These are phyloP conservation scores for Tricholoma hemisulphureum DNA, from an alignment of 768 basidiomycete species.

Conservation along the genomic window DNA sequence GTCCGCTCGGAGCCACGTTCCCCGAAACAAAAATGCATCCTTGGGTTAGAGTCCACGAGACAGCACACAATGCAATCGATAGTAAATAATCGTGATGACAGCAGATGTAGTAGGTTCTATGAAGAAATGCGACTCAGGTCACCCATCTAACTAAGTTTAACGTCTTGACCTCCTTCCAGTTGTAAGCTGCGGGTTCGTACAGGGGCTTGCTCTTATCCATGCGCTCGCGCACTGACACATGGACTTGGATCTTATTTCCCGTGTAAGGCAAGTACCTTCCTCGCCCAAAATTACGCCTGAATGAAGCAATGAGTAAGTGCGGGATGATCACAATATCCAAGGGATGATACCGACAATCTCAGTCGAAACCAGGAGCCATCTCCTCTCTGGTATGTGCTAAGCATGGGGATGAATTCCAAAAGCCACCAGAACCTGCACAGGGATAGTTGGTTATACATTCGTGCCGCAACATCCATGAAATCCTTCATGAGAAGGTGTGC, in stretches of 20 bases:
- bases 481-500: constrained; percentile 1
- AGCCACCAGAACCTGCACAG: constrained; percentile 22
- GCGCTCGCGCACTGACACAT: constrained; percentile 18
- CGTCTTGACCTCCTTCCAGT: no score
- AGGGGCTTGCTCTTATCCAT: constrained; percentile 3
- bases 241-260: constrained; percentile 21
- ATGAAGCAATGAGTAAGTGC: background rate
- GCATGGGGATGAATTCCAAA: constrained; percentile 23
- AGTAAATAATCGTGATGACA: no score
- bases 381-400: constrained; percentile 18
- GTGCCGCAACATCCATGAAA: background rate
- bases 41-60: no score
- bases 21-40: no score
- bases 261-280: constrained; percentile 27
- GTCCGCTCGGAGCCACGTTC: no score
- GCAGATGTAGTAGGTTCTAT: no score
- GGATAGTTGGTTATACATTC: constrained; percentile 22
- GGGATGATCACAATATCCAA: constrained; percentile 17
- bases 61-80: no score
- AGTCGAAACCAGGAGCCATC: constrained; percentile 24
- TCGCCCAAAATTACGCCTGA: constrained; percentile 27
- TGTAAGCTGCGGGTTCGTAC: constrained; percentile 14
- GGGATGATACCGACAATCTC: no score
- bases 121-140: no score
- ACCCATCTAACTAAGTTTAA: no score